Conservation (phyloP, 257 asterid genomes). For the Solanum rostratum region DNA sequence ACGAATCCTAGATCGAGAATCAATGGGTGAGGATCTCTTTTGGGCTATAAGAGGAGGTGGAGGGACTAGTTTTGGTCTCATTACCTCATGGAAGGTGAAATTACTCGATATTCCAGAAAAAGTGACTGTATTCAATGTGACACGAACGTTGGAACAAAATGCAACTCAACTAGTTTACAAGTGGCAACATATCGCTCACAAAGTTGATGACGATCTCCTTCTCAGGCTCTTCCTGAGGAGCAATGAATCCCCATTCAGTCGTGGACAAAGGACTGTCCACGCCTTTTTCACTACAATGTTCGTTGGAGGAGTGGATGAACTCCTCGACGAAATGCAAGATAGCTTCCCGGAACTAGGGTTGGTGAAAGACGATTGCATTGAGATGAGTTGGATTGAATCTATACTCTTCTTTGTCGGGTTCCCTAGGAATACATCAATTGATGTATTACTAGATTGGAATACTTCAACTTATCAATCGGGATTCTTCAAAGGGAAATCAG, state of each 20-base stretch:
- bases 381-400: neutral
- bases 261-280: neutral
- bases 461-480: neutral
- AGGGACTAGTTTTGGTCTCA: neutral
- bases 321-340: neutral
- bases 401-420: neutral
- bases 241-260: neutral
- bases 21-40: neutral
- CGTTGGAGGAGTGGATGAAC: neutral
- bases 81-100: neutral
- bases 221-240: neutral
- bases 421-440: neutral
- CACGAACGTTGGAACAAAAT: neutral
- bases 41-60: neutral
- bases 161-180: neutral
- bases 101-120: neutral
- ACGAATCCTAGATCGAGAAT: neutral
- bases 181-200: neutral
- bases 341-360: neutral
- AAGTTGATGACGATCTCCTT: neutral
- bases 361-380: neutral
- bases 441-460: neutral
- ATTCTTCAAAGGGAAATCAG: neutral
- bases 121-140: neutral
- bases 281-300: neutral